phyloP scores from a whole-genome alignment of 768 basidiomycete genomes.

The Suillus discolor region DNA sequence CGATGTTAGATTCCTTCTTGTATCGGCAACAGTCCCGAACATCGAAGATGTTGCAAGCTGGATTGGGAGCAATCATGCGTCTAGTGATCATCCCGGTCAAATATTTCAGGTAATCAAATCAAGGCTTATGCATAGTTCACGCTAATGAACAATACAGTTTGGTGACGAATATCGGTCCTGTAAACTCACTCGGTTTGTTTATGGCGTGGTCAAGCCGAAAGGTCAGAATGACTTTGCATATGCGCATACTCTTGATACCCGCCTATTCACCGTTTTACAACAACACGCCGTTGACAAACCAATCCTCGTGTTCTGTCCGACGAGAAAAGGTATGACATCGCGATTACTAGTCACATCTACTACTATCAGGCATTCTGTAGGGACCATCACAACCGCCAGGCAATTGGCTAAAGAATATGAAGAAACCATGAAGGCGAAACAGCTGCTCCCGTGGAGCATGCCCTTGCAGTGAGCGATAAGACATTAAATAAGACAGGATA shows the following conservation, averaged over 20 bases:
- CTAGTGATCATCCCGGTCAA: slow-evolving; percentile 47
- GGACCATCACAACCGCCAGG: slow-evolving; percentile 70
- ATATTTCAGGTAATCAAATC: slow-evolving; percentile 63
- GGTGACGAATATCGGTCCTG: slow-evolving; percentile 93
- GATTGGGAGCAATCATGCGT: slow-evolving; percentile 57
- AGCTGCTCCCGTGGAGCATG: slow-evolving; percentile 68
- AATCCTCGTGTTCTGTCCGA: slow-evolving; percentile 85
- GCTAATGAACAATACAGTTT: slow-evolving; percentile 55
- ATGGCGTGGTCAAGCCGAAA: slow-evolving; percentile 64
- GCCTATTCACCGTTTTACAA: slow-evolving; percentile 72
- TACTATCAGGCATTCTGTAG: slow-evolving; percentile 30
- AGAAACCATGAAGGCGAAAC: slow-evolving; percentile 50
- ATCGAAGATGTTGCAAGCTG: slow-evolving; percentile 87
- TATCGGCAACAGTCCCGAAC: slow-evolving; percentile 95
- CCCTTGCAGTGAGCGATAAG: slow-evolving; percentile 43
- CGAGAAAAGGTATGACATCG: slow-evolving; percentile 67
- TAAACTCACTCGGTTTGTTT: slow-evolving; percentile 70
- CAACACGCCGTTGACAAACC: slow-evolving; percentile 80
- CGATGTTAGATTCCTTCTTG: slow-evolving; percentile 78
- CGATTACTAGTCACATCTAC: slow-evolving; percentile 1
- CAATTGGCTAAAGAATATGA: slow-evolving; percentile 74
- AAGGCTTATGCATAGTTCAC: background rate
- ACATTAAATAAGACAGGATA: background rate
- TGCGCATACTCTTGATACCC: slow-evolving; percentile 66
- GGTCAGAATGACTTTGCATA: slow-evolving; percentile 82